These are phyloP conservation scores for Metarhizium anisopliae DNA, from an alignment of 2,329 filamentous ascomycete genomes.

Conservation along the genomic window DNA sequence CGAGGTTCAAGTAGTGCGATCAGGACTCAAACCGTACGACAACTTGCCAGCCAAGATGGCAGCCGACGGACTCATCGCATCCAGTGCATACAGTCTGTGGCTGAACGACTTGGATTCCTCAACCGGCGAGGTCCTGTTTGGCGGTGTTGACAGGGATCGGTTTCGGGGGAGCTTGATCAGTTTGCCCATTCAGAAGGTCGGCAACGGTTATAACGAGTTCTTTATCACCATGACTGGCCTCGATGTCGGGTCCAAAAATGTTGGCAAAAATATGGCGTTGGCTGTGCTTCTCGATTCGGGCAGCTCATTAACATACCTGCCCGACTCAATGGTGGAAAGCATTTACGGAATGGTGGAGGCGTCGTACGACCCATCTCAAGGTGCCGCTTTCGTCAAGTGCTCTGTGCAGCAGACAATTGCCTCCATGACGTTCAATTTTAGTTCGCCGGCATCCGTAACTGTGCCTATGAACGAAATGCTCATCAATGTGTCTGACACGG, in stretches of 20 bases:
- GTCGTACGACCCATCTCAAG: slow-evolving; percentile 41
- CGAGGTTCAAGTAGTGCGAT: slow-evolving; percentile 62
- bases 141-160: slow-evolving; percentile 60
- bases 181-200: slow-evolving; percentile 52
- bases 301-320: slow-evolving; percentile 59
- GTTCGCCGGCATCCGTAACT: slow-evolving; percentile 36
- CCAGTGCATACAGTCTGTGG: slow-evolving; percentile 66
- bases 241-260: slow-evolving; percentile 28
- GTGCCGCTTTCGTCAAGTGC: slow-evolving; percentile 54
- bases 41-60: slow-evolving; percentile 63
- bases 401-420: slow-evolving; percentile 31
- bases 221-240: slow-evolving; percentile 60
- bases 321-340: slow-evolving; percentile 39
- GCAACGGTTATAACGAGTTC: slow-evolving; percentile 50
- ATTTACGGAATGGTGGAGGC: slow-evolving; percentile 53
- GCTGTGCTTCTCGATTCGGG: slow-evolving; percentile 65
- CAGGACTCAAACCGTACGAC: slow-evolving; percentile 45
- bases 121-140: slow-evolving; percentile 63
- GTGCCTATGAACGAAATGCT: slow-evolving; percentile 53
- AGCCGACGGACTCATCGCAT: slow-evolving; percentile 49
- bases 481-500: slow-evolving; percentile 38
- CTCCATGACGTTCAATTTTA: slow-evolving; percentile 44
- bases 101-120: slow-evolving; percentile 61
- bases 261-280: slow-evolving; percentile 42
- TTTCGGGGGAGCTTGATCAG: slow-evolving; percentile 55